Percentiles rank a stretch among this genome's conserved stretches.
Conservation (phyloP, 768 basidiomycete species). For the Suillus clintonianus region DNA sequence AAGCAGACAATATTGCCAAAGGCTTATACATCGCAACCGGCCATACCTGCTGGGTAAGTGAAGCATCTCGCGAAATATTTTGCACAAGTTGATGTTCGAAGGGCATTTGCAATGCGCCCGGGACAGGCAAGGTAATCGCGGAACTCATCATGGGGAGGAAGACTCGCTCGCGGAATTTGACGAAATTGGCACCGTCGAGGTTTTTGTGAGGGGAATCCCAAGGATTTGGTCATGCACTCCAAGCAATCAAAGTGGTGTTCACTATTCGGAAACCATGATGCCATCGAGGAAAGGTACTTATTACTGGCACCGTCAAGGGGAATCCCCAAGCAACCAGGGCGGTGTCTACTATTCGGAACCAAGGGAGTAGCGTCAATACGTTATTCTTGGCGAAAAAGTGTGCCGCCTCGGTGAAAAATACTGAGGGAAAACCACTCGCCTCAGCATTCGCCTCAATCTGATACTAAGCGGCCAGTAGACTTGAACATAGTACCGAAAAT, state of each 20-base stretch:
- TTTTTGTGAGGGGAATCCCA: constrained; percentile 28
- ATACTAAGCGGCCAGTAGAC: no score
- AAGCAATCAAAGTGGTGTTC: background rate
- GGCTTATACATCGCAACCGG: constrained; percentile 76
- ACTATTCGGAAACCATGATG: background rate
- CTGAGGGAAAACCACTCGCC: background rate
- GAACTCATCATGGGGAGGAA: constrained; percentile 73
- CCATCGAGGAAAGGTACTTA: no score
- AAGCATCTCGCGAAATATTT: background rate
- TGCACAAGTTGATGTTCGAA: constrained; percentile 21
- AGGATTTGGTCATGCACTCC: background rate
- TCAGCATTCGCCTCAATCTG: background rate
- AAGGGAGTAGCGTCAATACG: background rate
- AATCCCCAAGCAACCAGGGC: background rate
- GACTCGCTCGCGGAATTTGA: constrained; percentile 56
- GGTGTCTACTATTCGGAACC: background rate
- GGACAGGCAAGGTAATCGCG: constrained; percentile 72
- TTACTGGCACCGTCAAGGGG: constrained; percentile 4
- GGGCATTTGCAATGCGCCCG: constrained; percentile 85
- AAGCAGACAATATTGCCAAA: constrained; percentile 52
- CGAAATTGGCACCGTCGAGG: constrained; percentile 44
- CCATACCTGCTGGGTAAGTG: constrained; percentile 76
- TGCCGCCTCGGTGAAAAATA: background rate
- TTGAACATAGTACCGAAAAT: background rate
- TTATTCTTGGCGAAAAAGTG: background rate